phyloP scores from a whole-genome alignment of 495 filamentous ascomycete genomes.

The Aspergillus saccharolyticus region DNA sequence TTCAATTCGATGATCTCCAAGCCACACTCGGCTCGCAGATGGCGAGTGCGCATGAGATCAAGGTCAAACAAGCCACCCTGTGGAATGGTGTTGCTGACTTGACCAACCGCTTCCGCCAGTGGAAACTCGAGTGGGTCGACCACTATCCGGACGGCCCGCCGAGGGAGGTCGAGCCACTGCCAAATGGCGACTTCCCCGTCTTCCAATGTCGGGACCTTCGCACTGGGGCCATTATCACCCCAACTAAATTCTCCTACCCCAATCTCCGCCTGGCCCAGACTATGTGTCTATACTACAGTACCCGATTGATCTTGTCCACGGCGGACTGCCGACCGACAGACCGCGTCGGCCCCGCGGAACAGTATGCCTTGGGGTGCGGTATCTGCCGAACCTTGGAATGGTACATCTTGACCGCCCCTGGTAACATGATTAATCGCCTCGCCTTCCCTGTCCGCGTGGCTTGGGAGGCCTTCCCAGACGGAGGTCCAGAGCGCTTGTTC shows the following conservation, averaged over 20 bases:
- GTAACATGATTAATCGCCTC: conserved; percentile 47
- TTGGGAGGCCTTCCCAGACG: conserved; percentile 39
- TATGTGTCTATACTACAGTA: conserved; percentile 39
- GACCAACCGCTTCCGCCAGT: conserved; percentile 28
- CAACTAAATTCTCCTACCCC: conserved; percentile 36
- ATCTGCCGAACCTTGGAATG: conserved; percentile 41
- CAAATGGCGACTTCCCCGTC: conserved; percentile 31
- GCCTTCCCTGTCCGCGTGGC: conserved; percentile 40
- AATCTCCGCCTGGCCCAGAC: conserved; percentile 40
- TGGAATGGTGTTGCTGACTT: conserved; percentile 37
- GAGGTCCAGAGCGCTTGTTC: conserved; percentile 35
- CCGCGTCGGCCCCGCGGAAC: conserved; percentile 30
- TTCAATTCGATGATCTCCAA: conserved; percentile 31
- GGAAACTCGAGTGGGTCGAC: conserved; percentile 35
- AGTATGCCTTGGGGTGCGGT: conserved; percentile 37
- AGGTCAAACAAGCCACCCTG: conserved; percentile 33
- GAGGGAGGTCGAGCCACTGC: conserved; percentile 23
- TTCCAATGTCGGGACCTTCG: conserved; percentile 38
- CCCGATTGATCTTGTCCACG: conserved; percentile 35
- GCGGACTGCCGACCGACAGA: conserved; percentile 34
- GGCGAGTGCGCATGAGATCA: conserved; percentile 31
- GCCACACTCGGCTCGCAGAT: conserved; percentile 16
- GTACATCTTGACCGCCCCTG: conserved; percentile 37
- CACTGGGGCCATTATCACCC: conserved; percentile 32
- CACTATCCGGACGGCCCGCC: conserved; percentile 32